A percentile compares a stretch with the other conserved stretches of the same genome.
Evolutionary conservation across 768 basidiomycete species (phyloP).

Genomic region (Coprinopsis marcescibilis): DNA sequence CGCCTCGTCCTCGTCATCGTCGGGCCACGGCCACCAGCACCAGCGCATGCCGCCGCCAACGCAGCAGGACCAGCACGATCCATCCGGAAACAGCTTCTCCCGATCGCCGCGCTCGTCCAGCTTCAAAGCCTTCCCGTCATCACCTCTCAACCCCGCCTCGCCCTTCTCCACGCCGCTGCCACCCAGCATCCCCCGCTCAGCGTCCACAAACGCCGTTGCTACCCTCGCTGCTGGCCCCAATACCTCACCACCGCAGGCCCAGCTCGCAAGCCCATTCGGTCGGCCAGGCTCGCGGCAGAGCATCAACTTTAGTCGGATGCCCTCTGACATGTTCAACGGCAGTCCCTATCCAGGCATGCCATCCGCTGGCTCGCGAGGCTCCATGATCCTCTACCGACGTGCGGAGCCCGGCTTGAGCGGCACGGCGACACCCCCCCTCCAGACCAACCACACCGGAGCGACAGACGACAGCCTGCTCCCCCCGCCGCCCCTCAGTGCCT

Average conservation of each 20-base stretch:
- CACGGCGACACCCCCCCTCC: background rate
- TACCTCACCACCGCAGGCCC: background rate
- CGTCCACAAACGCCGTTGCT: background rate
- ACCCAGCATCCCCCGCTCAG: background rate
- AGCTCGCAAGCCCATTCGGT: constrained; percentile 1
- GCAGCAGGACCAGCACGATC: too few relatives aligned
- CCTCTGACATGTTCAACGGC: background rate
- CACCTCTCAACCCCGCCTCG: constrained; percentile 3
- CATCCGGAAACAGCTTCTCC: background rate
- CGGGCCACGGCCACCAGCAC: background rate
- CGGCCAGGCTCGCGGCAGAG: constrained; percentile 2
- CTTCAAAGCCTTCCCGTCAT: constrained; percentile 2
- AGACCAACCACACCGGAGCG: constrained; percentile 5
- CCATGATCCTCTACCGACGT: constrained; percentile 32
- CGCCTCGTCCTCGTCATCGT: background rate
- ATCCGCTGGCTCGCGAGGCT: constrained; percentile 16
- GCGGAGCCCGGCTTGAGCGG: constrained; percentile 13
- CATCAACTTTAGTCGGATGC: constrained; percentile 5
- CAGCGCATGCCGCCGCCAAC: too few relatives aligned
- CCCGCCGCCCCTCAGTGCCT: background rate
- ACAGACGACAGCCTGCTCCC: constrained; percentile 8
- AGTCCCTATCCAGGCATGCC: constrained; percentile 1
- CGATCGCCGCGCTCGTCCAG: background rate
- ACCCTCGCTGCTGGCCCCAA: too few relatives aligned
- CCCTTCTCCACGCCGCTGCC: background rate